Evolutionary conservation across 129 eudicot species (phyloP).

Genomic region (Helianthus tuberosus): DNA sequence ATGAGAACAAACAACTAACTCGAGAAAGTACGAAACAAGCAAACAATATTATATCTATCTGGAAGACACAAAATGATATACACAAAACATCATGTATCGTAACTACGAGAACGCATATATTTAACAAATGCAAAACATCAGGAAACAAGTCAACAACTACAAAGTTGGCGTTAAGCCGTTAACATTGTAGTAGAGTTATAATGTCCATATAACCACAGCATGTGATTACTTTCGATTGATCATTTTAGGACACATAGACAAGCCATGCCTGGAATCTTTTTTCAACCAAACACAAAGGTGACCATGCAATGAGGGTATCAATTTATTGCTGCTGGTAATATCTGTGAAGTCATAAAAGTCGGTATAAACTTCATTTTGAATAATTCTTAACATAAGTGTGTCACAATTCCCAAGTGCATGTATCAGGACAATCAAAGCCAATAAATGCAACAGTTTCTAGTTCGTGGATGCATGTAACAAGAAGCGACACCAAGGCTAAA

Average conservation of each 20-base stretch:
- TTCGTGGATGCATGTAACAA: constrained; percentile 3
- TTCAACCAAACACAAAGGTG: not conserved
- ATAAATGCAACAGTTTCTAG: constrained; percentile 12
- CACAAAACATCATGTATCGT: not conserved
- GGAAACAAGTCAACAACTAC: not conserved
- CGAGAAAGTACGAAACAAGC: not conserved
- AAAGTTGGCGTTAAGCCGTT: constrained; percentile 1
- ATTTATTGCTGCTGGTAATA: not conserved
- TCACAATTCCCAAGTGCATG: not conserved
- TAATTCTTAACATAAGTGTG: not conserved
- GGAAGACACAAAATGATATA: not conserved
- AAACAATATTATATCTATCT: not conserved
- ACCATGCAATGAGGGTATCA: no score
- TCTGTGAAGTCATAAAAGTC: constrained; percentile 17
- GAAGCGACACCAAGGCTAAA: not conserved
- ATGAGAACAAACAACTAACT: not conserved
- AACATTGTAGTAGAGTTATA: constrained; percentile 2
- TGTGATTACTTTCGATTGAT: constrained; percentile 3
- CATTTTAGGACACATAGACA: not conserved
- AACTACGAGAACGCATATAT: not conserved
- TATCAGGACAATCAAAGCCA: constrained; percentile 20
- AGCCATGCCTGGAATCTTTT: not conserved
- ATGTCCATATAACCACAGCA: not conserved
- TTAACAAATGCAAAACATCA: not conserved
- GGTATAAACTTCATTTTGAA: constrained; percentile 12